phyloP scores from a whole-genome alignment of 1,284 basidiomycete genomes.

The Porogramme epimiltina region DNA sequence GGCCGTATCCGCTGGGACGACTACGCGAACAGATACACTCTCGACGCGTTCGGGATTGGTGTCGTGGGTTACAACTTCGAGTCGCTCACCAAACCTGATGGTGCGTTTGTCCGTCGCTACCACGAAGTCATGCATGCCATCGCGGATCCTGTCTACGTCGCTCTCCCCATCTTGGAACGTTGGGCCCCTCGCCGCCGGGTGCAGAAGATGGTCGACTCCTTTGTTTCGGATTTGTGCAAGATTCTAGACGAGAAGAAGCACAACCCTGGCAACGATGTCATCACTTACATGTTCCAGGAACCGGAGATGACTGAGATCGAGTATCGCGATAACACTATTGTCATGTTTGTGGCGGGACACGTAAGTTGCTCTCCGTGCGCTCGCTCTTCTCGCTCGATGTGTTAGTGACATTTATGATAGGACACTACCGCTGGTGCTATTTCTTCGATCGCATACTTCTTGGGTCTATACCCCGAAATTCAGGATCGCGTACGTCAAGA shows the following conservation, averaged over 20 bases:
- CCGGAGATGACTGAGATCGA: slow-evolving; percentile 28
- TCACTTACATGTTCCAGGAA: slow-evolving; percentile 34
- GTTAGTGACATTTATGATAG: slow-evolving; percentile 10
- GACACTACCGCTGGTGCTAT: slow-evolving; percentile 34
- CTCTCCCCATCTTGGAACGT: slow-evolving; percentile 32
- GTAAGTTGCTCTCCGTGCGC: slow-evolving; percentile 13
- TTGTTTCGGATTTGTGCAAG: slow-evolving; percentile 24
- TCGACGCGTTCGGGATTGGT: slow-evolving; percentile 33
- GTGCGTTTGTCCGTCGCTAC: slow-evolving; percentile 33
- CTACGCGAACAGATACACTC: slow-evolving; percentile 27
- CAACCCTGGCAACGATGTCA: slow-evolving; percentile 31
- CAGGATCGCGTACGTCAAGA: slow-evolving; percentile 31
- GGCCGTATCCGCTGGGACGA: slow-evolving; percentile 29
- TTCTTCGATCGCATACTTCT: slow-evolving; percentile 31
- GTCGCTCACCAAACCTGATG: slow-evolving; percentile 28
- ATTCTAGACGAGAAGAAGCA: slow-evolving; percentile 28
- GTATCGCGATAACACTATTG: slow-evolving; percentile 33
- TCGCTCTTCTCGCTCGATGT: background rate
- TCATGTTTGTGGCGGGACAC: slow-evolving; percentile 35
- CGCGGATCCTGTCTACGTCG: slow-evolving; percentile 30
- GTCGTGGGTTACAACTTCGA: slow-evolving; percentile 37
- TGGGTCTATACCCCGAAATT: slow-evolving; percentile 30
- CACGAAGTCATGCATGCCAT: slow-evolving; percentile 34
- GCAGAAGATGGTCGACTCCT: slow-evolving; percentile 24
- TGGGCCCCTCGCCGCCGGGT: slow-evolving; percentile 28